These are phyloP conservation scores for Bacidia rubella DNA, from an alignment of 495 filamentous ascomycete species.

Conservation along the genomic window DNA sequence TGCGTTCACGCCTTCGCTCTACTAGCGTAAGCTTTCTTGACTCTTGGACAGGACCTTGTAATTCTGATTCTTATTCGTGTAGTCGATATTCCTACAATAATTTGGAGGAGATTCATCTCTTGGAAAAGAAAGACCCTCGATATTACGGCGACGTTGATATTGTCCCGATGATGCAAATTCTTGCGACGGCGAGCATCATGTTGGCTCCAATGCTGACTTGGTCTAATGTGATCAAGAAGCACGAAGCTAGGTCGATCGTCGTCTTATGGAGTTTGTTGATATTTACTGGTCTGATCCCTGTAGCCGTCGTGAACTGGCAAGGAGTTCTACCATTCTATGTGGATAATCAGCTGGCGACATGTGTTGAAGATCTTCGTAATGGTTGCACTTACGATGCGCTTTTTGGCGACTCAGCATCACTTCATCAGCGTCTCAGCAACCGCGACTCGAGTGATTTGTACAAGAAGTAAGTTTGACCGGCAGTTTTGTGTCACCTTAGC, in stretches of 20 bases:
- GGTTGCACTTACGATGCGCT: no score
- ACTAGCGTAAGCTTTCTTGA: background rate
- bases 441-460: background rate
- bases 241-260: conserved; percentile 2
- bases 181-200: background rate
- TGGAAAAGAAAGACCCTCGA: background rate
- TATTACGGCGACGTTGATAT: background rate
- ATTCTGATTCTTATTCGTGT: no score
- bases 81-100: no score
- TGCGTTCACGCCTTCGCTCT: background rate
- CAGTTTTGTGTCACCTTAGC: no score
- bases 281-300: conserved; percentile 16
- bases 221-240: background rate
- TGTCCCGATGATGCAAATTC: background rate
- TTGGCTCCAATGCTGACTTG: conserved; percentile 1
- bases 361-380: no score
- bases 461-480: no score
- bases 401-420: no score
- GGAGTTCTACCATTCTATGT: background rate
- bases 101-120: no score
- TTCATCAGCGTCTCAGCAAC: no score
- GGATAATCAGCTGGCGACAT: background rate
- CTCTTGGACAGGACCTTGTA: no score
- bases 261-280: conserved; percentile 13
- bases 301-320: conserved; percentile 5